Conservation (phyloP, 352 stramenopile species). For the Pythium monospermum region DNA sequence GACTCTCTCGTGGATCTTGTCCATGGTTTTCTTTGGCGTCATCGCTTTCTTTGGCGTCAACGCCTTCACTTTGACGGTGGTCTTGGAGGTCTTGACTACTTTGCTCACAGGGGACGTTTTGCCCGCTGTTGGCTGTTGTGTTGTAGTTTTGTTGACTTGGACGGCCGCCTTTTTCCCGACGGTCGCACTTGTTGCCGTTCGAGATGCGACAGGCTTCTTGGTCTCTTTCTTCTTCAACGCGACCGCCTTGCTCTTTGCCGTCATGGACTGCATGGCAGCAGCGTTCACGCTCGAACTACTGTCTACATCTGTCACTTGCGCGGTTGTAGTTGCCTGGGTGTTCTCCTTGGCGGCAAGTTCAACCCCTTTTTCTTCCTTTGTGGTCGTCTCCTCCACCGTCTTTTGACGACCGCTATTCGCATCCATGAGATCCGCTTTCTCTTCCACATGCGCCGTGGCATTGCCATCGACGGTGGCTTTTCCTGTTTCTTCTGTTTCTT, state of each 20-base stretch:
- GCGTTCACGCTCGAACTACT: background rate
- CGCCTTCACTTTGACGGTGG: background rate
- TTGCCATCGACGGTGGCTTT: background rate
- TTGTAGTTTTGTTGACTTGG: too few species aligned
- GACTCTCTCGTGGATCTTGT: conserved; percentile 20
- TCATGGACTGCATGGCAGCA: too few species aligned
- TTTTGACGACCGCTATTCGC: background rate
- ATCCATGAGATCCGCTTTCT: background rate
- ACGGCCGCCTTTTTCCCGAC: too few species aligned
- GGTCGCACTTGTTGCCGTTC: too few species aligned
- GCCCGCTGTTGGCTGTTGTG: too few species aligned
- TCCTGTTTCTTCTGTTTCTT: too few species aligned
- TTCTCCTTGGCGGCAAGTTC: background rate
- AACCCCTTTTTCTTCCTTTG: background rate
- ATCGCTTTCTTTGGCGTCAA: background rate
- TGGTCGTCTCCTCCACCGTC: background rate
- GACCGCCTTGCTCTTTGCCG: too few species aligned
- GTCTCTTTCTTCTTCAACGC: too few species aligned
- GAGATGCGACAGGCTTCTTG: too few species aligned
- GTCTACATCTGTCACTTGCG: too few species aligned
- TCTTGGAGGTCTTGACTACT: background rate
- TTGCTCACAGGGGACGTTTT: too few species aligned
- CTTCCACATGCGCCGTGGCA: background rate
- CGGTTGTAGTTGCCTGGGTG: background rate
- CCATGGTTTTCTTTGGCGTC: conserved; percentile 9